Conservation (phyloP, 768 basidiomycete species). For the Pleurotus salmoneostramineus region DNA sequence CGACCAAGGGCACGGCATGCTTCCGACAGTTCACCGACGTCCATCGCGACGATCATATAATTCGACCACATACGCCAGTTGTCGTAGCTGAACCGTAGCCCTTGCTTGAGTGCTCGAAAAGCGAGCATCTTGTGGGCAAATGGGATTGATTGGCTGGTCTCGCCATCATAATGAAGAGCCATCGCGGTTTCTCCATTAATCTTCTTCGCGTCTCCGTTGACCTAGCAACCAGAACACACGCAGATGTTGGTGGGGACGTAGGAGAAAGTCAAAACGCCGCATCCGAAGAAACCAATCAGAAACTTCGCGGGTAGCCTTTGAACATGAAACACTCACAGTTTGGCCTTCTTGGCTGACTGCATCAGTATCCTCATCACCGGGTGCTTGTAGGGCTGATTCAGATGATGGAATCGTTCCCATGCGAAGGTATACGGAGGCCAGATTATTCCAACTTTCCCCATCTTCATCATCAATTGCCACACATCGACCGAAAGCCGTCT, state of each 20-base stretch:
- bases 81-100: constrained; percentile 77
- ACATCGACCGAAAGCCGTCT: constrained; percentile 79
- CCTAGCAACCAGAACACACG: not conserved
- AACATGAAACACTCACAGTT: constrained; percentile 16
- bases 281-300: constrained; percentile 2
- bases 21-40: constrained; percentile 90
- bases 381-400: not conserved
- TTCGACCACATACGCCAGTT: constrained; percentile 99
- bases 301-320: not conserved
- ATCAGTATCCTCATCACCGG: constrained; percentile 13
- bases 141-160: constrained; percentile 34
- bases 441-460: constrained; percentile 96
- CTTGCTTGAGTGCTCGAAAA: constrained; percentile 89
- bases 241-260: not conserved
- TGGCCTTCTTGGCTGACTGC: constrained; percentile 16
- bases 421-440: constrained; percentile 91
- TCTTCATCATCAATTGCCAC: constrained; percentile 94
- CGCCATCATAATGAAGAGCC: constrained; percentile 12
- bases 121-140: constrained; percentile 83
- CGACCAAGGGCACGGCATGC: constrained; percentile 80
- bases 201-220: constrained; percentile 3
- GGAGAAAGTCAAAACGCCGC: constrained; percentile 5
- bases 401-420: constrained; percentile 44
- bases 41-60: constrained; percentile 91
- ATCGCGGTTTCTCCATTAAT: not conserved